A percentile compares a stretch with the other conserved stretches of the same genome.
These are phyloP conservation scores for Emydomyces testavorans DNA, from an alignment of 2,329 filamentous ascomycete species.

Conservation along the genomic window DNA sequence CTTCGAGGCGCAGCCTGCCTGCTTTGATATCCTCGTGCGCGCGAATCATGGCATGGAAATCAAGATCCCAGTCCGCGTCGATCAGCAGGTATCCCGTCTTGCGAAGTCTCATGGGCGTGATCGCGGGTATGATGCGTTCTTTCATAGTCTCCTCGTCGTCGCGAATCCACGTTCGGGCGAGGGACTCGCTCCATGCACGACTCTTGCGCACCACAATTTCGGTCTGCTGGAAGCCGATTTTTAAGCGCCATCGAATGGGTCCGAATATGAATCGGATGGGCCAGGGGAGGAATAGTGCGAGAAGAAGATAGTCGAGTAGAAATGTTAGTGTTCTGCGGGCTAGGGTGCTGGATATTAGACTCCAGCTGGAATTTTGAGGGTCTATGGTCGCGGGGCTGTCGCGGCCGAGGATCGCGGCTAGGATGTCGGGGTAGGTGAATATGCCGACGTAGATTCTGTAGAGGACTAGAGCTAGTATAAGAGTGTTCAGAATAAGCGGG, in stretches of 20 bases:
- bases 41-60: conserved; percentile 68
- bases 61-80: conserved; percentile 75
- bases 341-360: conserved; percentile 47
- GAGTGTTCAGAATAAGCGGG: conserved; percentile 63
- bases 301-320: conserved; percentile 59
- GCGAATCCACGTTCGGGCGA: conserved; percentile 22
- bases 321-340: conserved; percentile 53
- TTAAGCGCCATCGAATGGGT: conserved; percentile 62
- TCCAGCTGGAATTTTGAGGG: conserved; percentile 45
- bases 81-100: conserved; percentile 86
- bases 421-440: conserved; percentile 60
- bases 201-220: conserved; percentile 76
- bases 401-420: conserved; percentile 54
- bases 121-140: conserved; percentile 53
- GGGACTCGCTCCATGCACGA: conserved; percentile 49
- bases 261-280: conserved; percentile 59
- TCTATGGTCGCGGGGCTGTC: conserved; percentile 56
- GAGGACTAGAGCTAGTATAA: conserved; percentile 52
- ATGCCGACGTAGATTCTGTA: conserved; percentile 58
- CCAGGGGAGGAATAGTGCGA: conserved; percentile 60
- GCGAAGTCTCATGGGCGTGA: conserved; percentile 53
- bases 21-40: conserved; percentile 58
- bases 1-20: conserved; percentile 44
- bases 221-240: conserved; percentile 61
- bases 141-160: conserved; percentile 46